Conservation (phyloP, 768 basidiomycete species). For the Hirschioporus abietinus region DNA sequence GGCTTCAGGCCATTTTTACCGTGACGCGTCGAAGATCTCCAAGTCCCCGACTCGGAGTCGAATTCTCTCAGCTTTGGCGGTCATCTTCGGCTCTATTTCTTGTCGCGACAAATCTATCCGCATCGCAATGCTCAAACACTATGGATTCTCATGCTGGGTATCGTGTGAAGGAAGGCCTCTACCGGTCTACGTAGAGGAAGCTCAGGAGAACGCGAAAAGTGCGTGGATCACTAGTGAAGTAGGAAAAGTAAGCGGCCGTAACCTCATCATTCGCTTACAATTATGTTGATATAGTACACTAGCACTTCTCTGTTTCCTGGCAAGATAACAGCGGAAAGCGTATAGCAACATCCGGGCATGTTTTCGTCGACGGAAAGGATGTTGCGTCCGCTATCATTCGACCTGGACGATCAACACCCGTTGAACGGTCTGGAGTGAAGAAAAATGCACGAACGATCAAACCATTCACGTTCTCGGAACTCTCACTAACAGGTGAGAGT, state of each 20-base stretch:
- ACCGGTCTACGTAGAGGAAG: not conserved
- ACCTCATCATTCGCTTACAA: not conserved
- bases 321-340: constrained; percentile 12
- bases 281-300: not conserved
- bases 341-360: constrained; percentile 11
- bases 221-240: constrained; percentile 2
- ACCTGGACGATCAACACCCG: constrained; percentile 10
- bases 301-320: constrained; percentile 13
- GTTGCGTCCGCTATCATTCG: constrained; percentile 13
- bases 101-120: no score
- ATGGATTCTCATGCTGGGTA: constrained; percentile 1
- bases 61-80: not conserved
- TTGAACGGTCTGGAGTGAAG: constrained; percentile 11
- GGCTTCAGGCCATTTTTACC: not conserved
- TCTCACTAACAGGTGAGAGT: constrained; percentile 7
- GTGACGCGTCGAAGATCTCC: not conserved
- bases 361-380: constrained; percentile 12
- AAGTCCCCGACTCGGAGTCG: not conserved
- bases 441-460: constrained; percentile 9
- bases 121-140: not conserved
- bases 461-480: constrained; percentile 10
- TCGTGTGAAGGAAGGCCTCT: not conserved
- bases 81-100: not conserved
- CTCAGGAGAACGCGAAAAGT: not conserved
- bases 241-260: not conserved